Evolutionary conservation across 768 basidiomycete species (phyloP).

Genomic region (Lactarius vividus): DNA sequence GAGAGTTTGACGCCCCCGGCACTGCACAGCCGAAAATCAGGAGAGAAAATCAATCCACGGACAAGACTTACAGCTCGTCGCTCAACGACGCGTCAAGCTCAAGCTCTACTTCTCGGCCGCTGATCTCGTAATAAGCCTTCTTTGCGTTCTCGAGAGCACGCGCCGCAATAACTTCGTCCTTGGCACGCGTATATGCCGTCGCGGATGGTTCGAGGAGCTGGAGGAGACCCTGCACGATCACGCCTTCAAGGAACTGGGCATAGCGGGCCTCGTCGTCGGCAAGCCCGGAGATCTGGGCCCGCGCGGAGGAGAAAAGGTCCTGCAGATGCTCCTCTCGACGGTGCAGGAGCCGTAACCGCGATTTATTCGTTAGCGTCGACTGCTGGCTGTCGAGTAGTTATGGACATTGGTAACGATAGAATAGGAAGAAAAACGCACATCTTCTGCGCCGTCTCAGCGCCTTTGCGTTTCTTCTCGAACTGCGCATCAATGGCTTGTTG

Average conservation of each 20-base stretch:
- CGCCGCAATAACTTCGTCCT: slow-evolving; percentile 59
- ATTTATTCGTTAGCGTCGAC: slow-evolving; percentile 95
- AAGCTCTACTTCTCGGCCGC: slow-evolving; percentile 61
- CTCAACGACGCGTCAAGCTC: slow-evolving; percentile 60
- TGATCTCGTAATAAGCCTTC: slow-evolving; percentile 69
- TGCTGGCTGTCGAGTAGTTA: slow-evolving; percentile 58
- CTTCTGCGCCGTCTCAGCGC: slow-evolving; percentile 91
- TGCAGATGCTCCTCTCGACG: slow-evolving; percentile 90
- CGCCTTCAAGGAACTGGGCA: slow-evolving; percentile 74
- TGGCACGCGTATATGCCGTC: slow-evolving; percentile 61
- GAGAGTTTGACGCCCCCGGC: slow-evolving; percentile 83
- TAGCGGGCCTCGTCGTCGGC: slow-evolving; percentile 69
- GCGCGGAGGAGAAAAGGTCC: slow-evolving; percentile 77
- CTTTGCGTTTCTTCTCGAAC: slow-evolving; percentile 95
- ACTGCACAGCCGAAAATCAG: slow-evolving; percentile 38
- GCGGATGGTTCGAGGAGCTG: slow-evolving; percentile 75
- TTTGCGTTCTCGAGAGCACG: slow-evolving; percentile 66
- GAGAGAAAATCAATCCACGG: slow-evolving; percentile 2
- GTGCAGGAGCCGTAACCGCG: slow-evolving; percentile 85
- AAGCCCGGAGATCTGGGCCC: slow-evolving; percentile 58
- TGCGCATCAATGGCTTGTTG: slow-evolving; percentile 91
- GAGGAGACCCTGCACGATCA: slow-evolving; percentile 83
- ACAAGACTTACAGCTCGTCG: slow-evolving; percentile 58
- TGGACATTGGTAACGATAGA: neutral
- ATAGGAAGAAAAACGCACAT: slow-evolving; percentile 56